Base-by-base conservation (phyloP, 139 green algal species). In the Chlorella sorokiniana region DNA sequence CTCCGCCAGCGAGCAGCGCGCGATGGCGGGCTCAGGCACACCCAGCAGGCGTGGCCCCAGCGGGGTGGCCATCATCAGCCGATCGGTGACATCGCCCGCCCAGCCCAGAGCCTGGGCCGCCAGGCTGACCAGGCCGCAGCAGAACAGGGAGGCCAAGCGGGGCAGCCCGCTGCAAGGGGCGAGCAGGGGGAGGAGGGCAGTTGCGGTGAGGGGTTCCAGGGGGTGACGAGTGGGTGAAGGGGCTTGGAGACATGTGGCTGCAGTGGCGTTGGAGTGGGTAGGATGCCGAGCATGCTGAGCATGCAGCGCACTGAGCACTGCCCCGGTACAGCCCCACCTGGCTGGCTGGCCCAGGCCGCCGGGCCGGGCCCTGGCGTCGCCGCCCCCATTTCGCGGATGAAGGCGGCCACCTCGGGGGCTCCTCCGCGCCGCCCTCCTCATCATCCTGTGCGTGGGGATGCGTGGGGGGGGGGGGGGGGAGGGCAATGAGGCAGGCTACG, bases 371-470 rank as follows among this genome's bases (percentile, higher is more conserved):
- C n/a, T n/a, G n/a, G n/a, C n/a, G n/a, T n/a, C n/a, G n/a, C n/a
- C n/a, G n/a, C n/a, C n/a, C 69, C 70, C 45, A 86, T 52, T 62
- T 85, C 84, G 40, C 48, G 51, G 27, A 81, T 42, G 14, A 81
- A 64, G 11, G 83, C 52, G 38, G 65, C 27, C 4, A 88, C 44
- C 37, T 88, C 84, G 3, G 84, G 9, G 78, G 69, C 38, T 76
- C 83, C 40, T 83, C 76, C 33, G 64, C 64, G 37, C 63, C 83
- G 37, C 69, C 78, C 1, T 79, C 79, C 40, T 85, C 77, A 1
- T 85, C 69, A 3, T 82, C 72, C 76, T 73, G 61, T 22, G 31
- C 6, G 40, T 4, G 33, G 23, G 1, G 18, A 11, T 25, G 10
- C 23, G 6, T 27, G 14, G 23, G 31, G 33, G 51, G n/a, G 3